Base-by-base conservation (phyloP, 441 rosid species). In the Arabidopsis hybrid region DNA sequence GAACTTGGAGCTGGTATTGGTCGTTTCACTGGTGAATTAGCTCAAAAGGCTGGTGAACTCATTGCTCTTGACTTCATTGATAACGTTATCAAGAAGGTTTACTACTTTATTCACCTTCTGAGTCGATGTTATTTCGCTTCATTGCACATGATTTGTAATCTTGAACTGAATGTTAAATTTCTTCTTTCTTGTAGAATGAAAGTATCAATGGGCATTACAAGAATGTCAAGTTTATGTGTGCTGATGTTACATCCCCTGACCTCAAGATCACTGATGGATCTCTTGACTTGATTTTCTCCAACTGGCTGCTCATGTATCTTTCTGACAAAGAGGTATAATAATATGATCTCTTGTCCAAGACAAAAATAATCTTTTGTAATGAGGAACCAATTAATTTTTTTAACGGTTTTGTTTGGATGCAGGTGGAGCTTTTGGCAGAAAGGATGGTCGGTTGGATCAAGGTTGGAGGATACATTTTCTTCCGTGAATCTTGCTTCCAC, bases 1-100 rank as follows among this genome's bases (percentile, higher is more conserved):
- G 98, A 95, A 78, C 85, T 95, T 39, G 99, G 99, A 78, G 99
- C 98, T 12, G 98, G 97, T 55, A 91, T 89, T 29, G 99, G 98
- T 56, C 88, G 99, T 18, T 95, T 95, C 83, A 95, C 98, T 16
- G 91, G 98, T 47, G 97, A 91, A 67, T 71, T 95, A 62, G 99
- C 97, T 65, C 77, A 84, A 84, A 91, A 93, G 67, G 95, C 99
- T 69, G 91, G 85, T 57, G 85, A 82, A 55, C 84, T 93, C 53
- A 71, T 88, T 68, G 98, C 99, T 74, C 45, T 95, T 64, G 99
- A 93, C 76, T 95, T 93, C 86, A 89, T 92, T 72, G 97, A 93
- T 51, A 85, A 80, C 69, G 92, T 80, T 60, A 91, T 93, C 39
- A 89, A 88, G 82, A 93, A 91, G 98, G 99, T 89, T 69, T 57